Evolutionary conservation across 805 yeast species (phyloP).

Genomic region (Candida hispaniensis): DNA sequence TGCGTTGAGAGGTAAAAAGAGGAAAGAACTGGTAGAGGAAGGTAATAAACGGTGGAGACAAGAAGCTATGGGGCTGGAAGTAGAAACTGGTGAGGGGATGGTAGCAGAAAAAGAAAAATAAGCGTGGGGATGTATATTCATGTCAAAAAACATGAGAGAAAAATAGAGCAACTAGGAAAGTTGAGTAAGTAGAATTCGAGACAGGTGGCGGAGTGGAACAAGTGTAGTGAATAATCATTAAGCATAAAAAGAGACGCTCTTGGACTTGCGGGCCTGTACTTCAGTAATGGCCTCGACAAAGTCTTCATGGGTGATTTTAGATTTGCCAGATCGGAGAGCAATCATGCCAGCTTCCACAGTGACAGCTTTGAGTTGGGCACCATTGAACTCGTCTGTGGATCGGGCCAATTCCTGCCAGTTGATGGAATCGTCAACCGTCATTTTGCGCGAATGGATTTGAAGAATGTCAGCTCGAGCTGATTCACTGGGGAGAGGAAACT

Average conservation of each 20-base stretch:
- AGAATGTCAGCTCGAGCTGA: slow-evolving; percentile 95
- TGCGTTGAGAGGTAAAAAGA: too few relatives aligned
- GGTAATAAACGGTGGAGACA: too few relatives aligned
- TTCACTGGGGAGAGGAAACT: slow-evolving; percentile 94
- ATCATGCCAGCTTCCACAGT: slow-evolving; percentile 99
- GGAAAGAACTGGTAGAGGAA: too few relatives aligned
- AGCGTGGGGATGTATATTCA: too few relatives aligned
- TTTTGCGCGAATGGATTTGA: slow-evolving; percentile 94
- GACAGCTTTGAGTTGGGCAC: slow-evolving; percentile 97
- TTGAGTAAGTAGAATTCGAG: too few relatives aligned
- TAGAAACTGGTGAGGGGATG: too few relatives aligned
- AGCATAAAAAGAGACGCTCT: slow-evolving; percentile 93
- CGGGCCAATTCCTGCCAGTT: slow-evolving; percentile 98
- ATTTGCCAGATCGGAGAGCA: slow-evolving; percentile 90
- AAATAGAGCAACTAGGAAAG: too few relatives aligned
- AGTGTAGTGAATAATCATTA: too few relatives aligned
- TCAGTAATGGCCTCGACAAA: slow-evolving; percentile 97
- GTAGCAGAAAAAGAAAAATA: too few relatives aligned
- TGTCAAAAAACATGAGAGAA: too few relatives aligned
- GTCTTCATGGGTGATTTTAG: slow-evolving; percentile 88
- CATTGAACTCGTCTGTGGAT: slow-evolving; percentile 96
- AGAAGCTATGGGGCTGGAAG: too few relatives aligned
- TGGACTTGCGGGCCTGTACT: slow-evolving; percentile 94
- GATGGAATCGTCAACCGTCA: slow-evolving; percentile 71
- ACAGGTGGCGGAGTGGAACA: too few relatives aligned